These are phyloP conservation scores for Tirmania nivea DNA, from an alignment of 495 filamentous ascomycete species.

Conservation along the genomic window DNA sequence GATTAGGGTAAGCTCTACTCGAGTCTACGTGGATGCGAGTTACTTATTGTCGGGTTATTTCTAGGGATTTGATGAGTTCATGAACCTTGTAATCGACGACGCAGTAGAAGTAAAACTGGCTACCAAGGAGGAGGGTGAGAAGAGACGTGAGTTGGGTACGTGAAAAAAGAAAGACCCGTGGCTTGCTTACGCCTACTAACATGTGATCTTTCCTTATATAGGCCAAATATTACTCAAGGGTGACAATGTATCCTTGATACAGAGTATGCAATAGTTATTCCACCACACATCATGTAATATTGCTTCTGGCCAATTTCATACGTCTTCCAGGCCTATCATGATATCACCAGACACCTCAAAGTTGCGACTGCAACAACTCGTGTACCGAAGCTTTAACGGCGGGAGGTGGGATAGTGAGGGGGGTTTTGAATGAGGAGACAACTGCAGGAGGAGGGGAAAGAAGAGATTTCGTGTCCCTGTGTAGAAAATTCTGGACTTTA, in stretches of 20 bases:
- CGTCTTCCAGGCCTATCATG: neutral
- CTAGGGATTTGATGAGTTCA: constrained; percentile 94
- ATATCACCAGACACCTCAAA: too few relatives aligned
- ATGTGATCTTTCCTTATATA: constrained; percentile 18
- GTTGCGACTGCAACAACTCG: neutral
- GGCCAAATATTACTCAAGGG: constrained; percentile 94
- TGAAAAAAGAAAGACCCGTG: neutral
- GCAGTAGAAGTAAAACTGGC: constrained; percentile 77
- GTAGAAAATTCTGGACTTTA: too few relatives aligned
- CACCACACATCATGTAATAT: neutral
- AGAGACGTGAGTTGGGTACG: constrained; percentile 58
- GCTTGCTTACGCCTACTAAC: constrained; percentile 14
- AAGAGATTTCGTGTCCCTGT: too few relatives aligned
- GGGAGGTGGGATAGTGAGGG: too few relatives aligned
- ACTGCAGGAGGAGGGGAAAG: neutral
- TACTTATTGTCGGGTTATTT: neutral
- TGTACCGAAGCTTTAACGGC: neutral
- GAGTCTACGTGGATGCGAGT: too few relatives aligned
- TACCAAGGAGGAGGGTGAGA: constrained; percentile 62
- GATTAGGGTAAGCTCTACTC: constrained; percentile 45
- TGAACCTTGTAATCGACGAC: constrained; percentile 95
- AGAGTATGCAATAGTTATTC: constrained; percentile 34
- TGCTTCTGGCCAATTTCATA: neutral
- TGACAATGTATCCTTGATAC: constrained; percentile 90
- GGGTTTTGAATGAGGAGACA: neutral